Evolutionary conservation across 768 basidiomycete species (phyloP).

Genomic region (Termitomyces sp.): DNA sequence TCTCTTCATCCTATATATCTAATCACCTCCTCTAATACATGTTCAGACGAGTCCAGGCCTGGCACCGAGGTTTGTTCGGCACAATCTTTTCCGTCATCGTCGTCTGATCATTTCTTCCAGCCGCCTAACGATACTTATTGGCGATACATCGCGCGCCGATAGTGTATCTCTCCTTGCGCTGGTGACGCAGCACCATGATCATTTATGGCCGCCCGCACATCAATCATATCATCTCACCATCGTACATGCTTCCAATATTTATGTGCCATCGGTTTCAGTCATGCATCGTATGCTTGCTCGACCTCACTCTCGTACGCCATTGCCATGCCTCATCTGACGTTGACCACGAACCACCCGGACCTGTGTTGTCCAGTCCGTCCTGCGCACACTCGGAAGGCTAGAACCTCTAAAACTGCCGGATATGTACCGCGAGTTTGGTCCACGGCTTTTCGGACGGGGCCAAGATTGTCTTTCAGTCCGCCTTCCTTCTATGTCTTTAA

Average conservation of each 20-base stretch:
- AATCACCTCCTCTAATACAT: constrained; percentile 3
- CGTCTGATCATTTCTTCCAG: constrained; percentile 13
- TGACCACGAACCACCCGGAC: neutral
- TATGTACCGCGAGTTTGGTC: constrained; percentile 5
- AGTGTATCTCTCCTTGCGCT: neutral
- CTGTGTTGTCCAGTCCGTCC: neutral
- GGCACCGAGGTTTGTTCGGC: constrained; percentile 30
- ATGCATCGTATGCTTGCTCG: neutral
- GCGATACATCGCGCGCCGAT: constrained; percentile 44
- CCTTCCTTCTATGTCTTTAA: neutral
- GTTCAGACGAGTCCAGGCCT: constrained; percentile 53
- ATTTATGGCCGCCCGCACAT: constrained; percentile 13
- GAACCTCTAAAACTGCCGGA: constrained; percentile 1
- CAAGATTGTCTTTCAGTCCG: neutral
- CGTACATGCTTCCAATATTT: constrained; percentile 9
- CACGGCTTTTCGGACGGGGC: neutral
- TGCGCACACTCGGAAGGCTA: neutral
- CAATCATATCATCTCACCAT: constrained; percentile 4
- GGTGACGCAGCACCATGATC: constrained; percentile 4
- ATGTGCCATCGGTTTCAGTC: constrained; percentile 2
- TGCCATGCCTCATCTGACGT: neutral
- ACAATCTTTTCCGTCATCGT: constrained; percentile 1
- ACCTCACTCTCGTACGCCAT: neutral
- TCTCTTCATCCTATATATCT: constrained; percentile 12
- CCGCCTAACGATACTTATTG: constrained; percentile 41